Conservation (phyloP, 176 grass and related monocot genomes). For the Ampelocalamus luodianensis region DNA sequence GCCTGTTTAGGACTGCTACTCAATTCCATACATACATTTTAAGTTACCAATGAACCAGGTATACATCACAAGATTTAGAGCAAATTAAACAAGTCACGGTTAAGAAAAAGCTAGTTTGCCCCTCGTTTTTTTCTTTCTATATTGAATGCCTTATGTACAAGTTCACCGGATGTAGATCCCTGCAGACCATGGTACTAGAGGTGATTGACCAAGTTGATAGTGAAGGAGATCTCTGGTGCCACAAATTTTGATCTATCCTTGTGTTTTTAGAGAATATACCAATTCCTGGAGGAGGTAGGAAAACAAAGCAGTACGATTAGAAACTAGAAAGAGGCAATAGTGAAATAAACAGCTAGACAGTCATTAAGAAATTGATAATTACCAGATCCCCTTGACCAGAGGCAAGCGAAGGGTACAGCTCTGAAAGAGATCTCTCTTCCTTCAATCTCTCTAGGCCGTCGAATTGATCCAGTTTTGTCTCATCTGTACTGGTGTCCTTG, state of each 20-base stretch:
- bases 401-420: constrained; percentile 42
- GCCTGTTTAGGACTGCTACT: not conserved
- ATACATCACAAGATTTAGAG: constrained; percentile 46
- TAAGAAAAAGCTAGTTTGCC: constrained; percentile 18
- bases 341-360: constrained; percentile 2
- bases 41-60: constrained; percentile 40
- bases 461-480: not conserved
- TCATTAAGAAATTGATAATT: constrained; percentile 10
- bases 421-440: constrained; percentile 57
- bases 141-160: constrained; percentile 48
- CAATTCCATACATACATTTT: constrained; percentile 20
- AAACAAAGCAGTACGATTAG: constrained; percentile 10
- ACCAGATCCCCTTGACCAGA: constrained; percentile 57
- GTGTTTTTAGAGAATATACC: constrained; percentile 52
- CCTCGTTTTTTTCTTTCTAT: constrained; percentile 34
- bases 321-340: constrained; percentile 10
- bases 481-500: constrained; percentile 11
- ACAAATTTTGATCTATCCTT: constrained; percentile 11
- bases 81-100: constrained; percentile 16
- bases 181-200: not conserved
- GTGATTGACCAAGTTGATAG: not conserved
- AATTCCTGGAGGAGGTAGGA: constrained; percentile 45
- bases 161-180: constrained; percentile 32
- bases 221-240: constrained; percentile 6
- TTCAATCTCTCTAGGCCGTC: constrained; percentile 46